Percentiles rank a stretch among this genome's conserved stretches.
Conservation (phyloP, 768 basidiomycete genomes). For the Clavaria fumosa region DNA sequence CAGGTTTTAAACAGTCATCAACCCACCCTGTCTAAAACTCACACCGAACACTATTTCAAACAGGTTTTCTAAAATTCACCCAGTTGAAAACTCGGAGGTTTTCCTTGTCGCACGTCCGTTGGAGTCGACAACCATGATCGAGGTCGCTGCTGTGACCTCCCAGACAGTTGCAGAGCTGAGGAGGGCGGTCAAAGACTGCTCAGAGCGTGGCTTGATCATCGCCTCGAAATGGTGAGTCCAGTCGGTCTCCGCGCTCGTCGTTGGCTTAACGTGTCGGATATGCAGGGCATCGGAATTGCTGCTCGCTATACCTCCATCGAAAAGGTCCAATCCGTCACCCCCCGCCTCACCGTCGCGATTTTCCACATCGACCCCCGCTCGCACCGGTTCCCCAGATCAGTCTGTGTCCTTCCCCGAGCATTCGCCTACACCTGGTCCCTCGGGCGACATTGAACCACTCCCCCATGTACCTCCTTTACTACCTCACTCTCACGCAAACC, state of each 20-base stretch:
- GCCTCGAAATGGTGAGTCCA: conserved; percentile 62
- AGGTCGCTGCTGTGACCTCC: conserved; percentile 24
- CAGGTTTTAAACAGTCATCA: too few species aligned
- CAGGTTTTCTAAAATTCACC: not conserved
- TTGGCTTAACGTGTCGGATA: conserved; percentile 4
- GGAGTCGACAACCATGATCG: conserved; percentile 10
- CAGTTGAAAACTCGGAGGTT: too few species aligned
- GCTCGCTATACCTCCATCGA: conserved; percentile 37
- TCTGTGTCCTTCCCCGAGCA: conserved; percentile 23
- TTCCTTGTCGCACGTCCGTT: too few species aligned
- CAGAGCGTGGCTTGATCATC: conserved; percentile 50
- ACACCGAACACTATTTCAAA: too few species aligned
- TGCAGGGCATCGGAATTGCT: conserved; percentile 66
- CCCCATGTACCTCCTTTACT: conserved; percentile 18
- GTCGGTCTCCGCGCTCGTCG: conserved; percentile 9
- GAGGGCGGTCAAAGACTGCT: conserved; percentile 52
- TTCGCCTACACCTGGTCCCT: conserved; percentile 22
- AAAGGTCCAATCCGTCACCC: conserved; percentile 21
- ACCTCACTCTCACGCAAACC: conserved; percentile 19
- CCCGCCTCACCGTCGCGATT: conserved; percentile 21
- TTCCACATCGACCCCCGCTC: conserved; percentile 46
- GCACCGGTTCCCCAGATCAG: conserved; percentile 27
- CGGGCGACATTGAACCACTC: conserved; percentile 23
- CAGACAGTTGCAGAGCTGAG: conserved; percentile 42
- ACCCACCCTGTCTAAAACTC: too few species aligned